These are phyloP conservation scores for Aristolochia contorta DNA, from an alignment of 164 flowering plant species.

Conservation along the genomic window DNA sequence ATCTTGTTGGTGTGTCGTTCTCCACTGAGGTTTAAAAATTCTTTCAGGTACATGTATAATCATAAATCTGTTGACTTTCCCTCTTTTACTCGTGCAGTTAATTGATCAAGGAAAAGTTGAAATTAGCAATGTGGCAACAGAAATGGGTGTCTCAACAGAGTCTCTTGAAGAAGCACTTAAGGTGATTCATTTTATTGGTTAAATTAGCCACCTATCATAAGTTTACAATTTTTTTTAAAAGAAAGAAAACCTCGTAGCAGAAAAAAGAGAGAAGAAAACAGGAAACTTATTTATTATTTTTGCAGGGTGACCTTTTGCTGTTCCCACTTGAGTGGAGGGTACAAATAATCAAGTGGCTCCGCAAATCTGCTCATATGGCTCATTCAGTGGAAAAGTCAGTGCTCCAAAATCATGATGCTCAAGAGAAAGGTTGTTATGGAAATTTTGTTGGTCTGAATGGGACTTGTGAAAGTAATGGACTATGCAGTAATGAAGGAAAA, in stretches of 20 bases:
- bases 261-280: neutral
- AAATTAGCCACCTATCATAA: neutral
- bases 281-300: neutral
- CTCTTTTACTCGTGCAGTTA: slow-evolving; percentile 33
- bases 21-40: too few relatives aligned
- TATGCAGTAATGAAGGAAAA: slow-evolving; percentile 5
- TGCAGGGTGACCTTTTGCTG: slow-evolving; percentile 41
- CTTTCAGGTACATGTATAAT: too few relatives aligned
- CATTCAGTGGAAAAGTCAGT: slow-evolving; percentile 23
- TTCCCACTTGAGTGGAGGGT: slow-evolving; percentile 35
- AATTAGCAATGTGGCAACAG: slow-evolving; percentile 56
- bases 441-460: too few relatives aligned
- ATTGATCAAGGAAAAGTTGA: slow-evolving; percentile 61
- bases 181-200: slow-evolving; percentile 29
- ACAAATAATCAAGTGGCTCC: slow-evolving; percentile 64
- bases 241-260: too few relatives aligned
- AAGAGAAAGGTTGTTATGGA: too few relatives aligned
- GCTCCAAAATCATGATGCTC: slow-evolving; percentile 22
- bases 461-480: too few relatives aligned
- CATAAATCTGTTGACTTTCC: neutral
- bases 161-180: slow-evolving; percentile 36
- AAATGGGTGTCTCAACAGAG: slow-evolving; percentile 58
- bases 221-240: neutral
- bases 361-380: slow-evolving; percentile 43
- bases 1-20: too few relatives aligned